phyloP scores from a whole-genome alignment of 768 basidiomycete species.

The Piloderma croceum region DNA sequence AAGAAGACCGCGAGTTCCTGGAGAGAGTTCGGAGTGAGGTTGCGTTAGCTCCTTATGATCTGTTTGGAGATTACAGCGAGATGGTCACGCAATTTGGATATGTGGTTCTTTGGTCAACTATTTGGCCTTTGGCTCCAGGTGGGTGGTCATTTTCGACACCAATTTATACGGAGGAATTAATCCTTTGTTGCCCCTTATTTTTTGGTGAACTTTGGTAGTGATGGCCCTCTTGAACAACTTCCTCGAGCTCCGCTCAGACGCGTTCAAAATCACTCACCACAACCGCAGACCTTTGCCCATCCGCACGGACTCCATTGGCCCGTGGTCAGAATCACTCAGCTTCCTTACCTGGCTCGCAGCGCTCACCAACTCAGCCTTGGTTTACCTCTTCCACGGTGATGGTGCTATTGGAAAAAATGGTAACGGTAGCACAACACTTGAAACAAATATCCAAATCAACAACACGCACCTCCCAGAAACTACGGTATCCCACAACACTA shows the following conservation, averaged over 20 bases:
- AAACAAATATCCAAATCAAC: not conserved
- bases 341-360: conserved; percentile 89
- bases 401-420: no score
- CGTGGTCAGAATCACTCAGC: conserved; percentile 86
- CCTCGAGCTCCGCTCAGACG: conserved; percentile 87
- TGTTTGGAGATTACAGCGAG: conserved; percentile 89
- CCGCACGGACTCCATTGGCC: conserved; percentile 89
- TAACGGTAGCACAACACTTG: not conserved
- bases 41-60: conserved; percentile 71
- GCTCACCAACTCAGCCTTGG: conserved; percentile 82
- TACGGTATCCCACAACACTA: conserved; percentile 12
- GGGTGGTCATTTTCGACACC: conserved; percentile 21
- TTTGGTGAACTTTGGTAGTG: conserved; percentile 32
- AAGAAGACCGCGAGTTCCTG: conserved; percentile 75
- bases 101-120: conserved; percentile 85
- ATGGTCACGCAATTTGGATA: conserved; percentile 97
- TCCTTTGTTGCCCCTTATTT: not conserved
- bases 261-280: conserved; percentile 90
- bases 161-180: not conserved
- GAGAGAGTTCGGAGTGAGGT: conserved; percentile 74
- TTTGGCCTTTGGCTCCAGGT: conserved; percentile 90
- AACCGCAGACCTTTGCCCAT: conserved; percentile 76
- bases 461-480: not conserved
- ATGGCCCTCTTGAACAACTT: conserved; percentile 92
- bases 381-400: conserved; percentile 83